Evolutionary conservation across 306 rosid species (phyloP).

Genomic region (Cucurbita maxima): DNA sequence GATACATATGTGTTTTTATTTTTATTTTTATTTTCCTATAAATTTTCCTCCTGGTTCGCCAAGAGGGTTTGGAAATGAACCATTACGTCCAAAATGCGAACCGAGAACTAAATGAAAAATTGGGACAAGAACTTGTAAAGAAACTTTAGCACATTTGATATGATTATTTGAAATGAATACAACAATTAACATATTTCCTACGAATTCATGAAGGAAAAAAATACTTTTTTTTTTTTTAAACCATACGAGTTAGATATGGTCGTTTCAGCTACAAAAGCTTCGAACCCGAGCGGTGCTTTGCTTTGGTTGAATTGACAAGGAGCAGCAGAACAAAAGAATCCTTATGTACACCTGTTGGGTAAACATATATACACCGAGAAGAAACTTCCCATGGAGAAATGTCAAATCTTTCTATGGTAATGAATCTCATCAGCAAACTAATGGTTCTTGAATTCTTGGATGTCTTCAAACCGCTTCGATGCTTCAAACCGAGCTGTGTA

Average conservation of each 20-base stretch:
- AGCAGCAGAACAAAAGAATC: slow-evolving; percentile 8
- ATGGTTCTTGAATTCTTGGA: background rate
- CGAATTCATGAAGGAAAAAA: background rate
- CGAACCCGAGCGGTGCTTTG: background rate
- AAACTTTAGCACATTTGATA: background rate
- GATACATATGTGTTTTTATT: no score
- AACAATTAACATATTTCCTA: background rate
- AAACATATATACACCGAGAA: slow-evolving; percentile 24
- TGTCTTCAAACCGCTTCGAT: slow-evolving; percentile 41
- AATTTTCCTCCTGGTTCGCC: background rate
- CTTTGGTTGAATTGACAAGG: slow-evolving; percentile 11
- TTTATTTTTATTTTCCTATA: no score
- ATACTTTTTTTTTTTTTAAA: no score
- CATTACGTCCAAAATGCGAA: background rate
- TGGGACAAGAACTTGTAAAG: background rate
- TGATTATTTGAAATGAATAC: slow-evolving; percentile 6
- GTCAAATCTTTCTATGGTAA: slow-evolving; percentile 5
- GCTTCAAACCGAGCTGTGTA: slow-evolving; percentile 82
- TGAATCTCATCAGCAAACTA: slow-evolving; percentile 16
- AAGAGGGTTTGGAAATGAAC: background rate
- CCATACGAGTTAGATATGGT: background rate
- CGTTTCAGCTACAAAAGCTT: background rate
- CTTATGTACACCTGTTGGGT: background rate
- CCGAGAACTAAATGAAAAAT: background rate
- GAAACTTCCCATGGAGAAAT: background rate